Percentiles rank a stretch among this genome's conserved stretches.
These are phyloP conservation scores for Lactarius akahatsu DNA, from an alignment of 768 basidiomycete species.

Conservation along the genomic window DNA sequence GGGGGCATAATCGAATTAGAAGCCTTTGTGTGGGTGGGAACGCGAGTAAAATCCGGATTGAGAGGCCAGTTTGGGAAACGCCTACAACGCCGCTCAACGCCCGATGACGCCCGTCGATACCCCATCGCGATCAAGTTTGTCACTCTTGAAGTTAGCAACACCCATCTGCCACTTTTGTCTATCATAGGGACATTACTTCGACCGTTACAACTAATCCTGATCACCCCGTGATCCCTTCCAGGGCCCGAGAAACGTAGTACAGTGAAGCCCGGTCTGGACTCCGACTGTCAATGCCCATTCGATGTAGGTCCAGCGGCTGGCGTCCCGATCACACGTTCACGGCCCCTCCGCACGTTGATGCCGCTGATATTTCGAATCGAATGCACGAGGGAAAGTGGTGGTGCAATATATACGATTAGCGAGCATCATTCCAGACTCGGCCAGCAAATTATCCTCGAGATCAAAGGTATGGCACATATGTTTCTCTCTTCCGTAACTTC, in stretches of 20 bases:
- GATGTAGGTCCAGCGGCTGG: background rate
- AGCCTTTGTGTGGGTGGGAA: background rate
- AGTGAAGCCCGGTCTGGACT: background rate
- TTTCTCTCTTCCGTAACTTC: too few species aligned
- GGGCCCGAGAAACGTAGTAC: background rate
- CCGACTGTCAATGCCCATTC: background rate
- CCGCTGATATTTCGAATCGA: background rate
- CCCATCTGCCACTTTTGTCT: background rate
- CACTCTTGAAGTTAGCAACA: background rate
- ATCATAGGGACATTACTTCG: background rate
- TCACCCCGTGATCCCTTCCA: background rate
- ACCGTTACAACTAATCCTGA: background rate
- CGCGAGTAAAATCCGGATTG: background rate
- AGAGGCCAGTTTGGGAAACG: background rate
- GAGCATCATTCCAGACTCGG: background rate
- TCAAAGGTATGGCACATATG: background rate
- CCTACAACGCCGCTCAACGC: background rate
- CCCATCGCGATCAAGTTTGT: background rate
- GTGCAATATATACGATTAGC: background rate
- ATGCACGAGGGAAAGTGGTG: background rate
- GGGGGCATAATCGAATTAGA: conserved; percentile 3
- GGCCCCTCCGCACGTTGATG: background rate
- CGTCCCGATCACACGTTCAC: background rate
- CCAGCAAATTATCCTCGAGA: background rate
- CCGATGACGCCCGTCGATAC: background rate